Conservation (phyloP, 78 protist genomes). For the Dictyostelium discoideum region dicty_2.7 NC_007088.5:8472501-8473000, state of each 20-base stretch:
- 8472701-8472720: slow-evolving; percentile 93
- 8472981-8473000: slow-evolving; percentile 91
- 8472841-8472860: not conserved
- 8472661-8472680: slow-evolving; percentile 77
- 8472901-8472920: slow-evolving; percentile 95
- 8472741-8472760: slow-evolving; percentile 55
- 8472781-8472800: not conserved
- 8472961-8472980: slow-evolving; percentile 89
- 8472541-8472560: slow-evolving; percentile 93
- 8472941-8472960: slow-evolving; percentile 95
- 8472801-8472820: no score
- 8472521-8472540: slow-evolving; percentile 77
- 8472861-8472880: not conserved
- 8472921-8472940: slow-evolving; percentile 91
- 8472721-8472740: slow-evolving; percentile 70
- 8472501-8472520: slow-evolving; percentile 46
- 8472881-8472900: slow-evolving; percentile 3
- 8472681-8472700: slow-evolving; percentile 88
- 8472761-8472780: slow-evolving; percentile 78
- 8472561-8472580: slow-evolving; percentile 79
- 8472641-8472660: slow-evolving; percentile 79
- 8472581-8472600: slow-evolving; percentile 92
- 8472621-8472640: slow-evolving; percentile 81
- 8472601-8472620: slow-evolving; percentile 94
- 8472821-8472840: not conserved